Base-by-base conservation (phyloP, 192 early-diverging fungal genomes). In the Coemansia umbellata region DNA sequence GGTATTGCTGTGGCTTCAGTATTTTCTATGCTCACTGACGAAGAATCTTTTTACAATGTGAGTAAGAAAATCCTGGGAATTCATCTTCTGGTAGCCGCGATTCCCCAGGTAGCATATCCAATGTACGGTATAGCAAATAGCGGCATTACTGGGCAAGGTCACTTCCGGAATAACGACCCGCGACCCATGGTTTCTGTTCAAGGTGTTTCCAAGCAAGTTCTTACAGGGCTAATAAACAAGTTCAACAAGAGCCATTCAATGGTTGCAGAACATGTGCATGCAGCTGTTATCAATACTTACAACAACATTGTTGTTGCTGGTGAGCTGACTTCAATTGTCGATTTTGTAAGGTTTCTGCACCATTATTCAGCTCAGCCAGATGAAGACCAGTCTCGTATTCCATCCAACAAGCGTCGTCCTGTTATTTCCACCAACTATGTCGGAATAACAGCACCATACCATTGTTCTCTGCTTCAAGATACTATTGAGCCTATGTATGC, bases 1-100 rank as follows among this genome's bases (percentile, higher is more conserved):
- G 94, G 94, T 14, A 84, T 94, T 35, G 85, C 88, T 40, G 80
- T 86, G 8, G 91, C 95, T 3, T 81, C 88, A 1, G 89, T 85
- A 33, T 85, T 97, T 60, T 81, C 95, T 0, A 55, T 82, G 19
- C 82, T 91, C 8, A 71, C 82, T 31, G 87, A 90, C 10, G 86
- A 90, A 43, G 81, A 87, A 37, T 87, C 89, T 6, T 92, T 95
- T 66, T 52, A 85, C 41, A 54, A 58, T 37, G 87, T 90, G 50
- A 83, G 88, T 23, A 78, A 81, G 56, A 91, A 89, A 58, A 86
- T 87, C 0, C 80, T 97, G 5, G 82, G 84, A 9, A 75, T 97
- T 14, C 68, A 90, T 30, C 89, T 91, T 69, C 87, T 87, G 81
- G 80, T 91, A 35, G 93, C 91, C 43, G 82, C 90, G 8, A 73